Conservation (phyloP, 164 flowering plant species). For the Houttuynia cordata region DNA sequence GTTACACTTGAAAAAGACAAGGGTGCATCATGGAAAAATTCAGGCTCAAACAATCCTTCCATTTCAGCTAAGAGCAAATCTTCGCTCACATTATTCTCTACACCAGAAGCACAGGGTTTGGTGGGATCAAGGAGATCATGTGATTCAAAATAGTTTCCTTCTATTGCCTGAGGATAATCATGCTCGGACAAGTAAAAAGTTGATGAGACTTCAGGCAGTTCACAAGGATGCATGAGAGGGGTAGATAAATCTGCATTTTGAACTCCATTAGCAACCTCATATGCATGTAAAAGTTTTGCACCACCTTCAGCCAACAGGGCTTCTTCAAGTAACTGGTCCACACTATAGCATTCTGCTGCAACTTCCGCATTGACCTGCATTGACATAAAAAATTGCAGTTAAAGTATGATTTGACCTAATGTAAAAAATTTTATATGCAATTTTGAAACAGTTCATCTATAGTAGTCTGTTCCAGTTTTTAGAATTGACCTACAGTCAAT, state of each 20-base stretch:
- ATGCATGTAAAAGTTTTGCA: conserved; percentile 6
- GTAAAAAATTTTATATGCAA: no score
- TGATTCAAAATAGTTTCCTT: conserved; percentile 59
- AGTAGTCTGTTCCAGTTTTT: no score
- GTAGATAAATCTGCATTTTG: conserved; percentile 13
- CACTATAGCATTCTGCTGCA: background rate
- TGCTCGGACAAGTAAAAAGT: conserved; percentile 12
- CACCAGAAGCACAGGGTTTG: conserved; percentile 15
- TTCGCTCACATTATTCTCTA: conserved; percentile 6
- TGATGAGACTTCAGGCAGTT: conserved; percentile 36
- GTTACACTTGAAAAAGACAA: conserved; percentile 27
- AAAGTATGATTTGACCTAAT: background rate
- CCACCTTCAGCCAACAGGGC: conserved; percentile 12
- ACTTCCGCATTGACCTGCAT: background rate
- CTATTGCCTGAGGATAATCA: conserved; percentile 8
- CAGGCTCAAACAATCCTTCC: conserved; percentile 36
- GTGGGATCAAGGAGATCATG: conserved; percentile 50
- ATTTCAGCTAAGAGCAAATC: conserved; percentile 12
- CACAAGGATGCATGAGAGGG: conserved; percentile 17
- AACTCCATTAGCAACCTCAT: conserved; percentile 3
- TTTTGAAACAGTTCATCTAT: background rate
- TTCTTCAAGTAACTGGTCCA: conserved; percentile 7
- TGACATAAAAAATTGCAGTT: background rate
- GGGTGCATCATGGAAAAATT: conserved; percentile 50
- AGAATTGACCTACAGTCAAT: no score